Evolutionary conservation across 768 basidiomycete genomes (phyloP).

Genomic region (Boletus bicolor): DNA sequence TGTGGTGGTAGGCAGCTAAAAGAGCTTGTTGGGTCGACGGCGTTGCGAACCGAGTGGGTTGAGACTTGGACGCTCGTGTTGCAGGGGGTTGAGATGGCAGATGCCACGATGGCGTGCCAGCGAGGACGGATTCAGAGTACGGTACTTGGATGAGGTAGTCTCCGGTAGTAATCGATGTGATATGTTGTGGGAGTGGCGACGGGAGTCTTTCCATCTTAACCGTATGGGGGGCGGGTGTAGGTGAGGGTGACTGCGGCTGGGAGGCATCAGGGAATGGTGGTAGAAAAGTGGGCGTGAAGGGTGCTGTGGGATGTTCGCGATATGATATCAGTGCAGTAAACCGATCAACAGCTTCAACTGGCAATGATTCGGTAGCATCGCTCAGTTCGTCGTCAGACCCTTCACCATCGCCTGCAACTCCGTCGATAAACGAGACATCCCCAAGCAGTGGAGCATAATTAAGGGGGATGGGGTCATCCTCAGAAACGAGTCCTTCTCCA

Average conservation of each 20-base stretch:
- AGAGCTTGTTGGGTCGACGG: constrained; percentile 64
- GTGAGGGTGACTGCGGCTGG: constrained; percentile 31
- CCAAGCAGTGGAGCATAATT: constrained; percentile 40
- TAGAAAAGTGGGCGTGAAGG: constrained; percentile 30
- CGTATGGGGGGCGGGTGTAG: constrained; percentile 34
- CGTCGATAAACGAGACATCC: constrained; percentile 5
- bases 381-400: constrained; percentile 29
- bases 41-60: constrained; percentile 37
- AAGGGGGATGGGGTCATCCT: constrained; percentile 55
- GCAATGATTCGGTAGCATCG: constrained; percentile 4
- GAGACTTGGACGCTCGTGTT: constrained; percentile 17
- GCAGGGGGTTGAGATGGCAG: constrained; percentile 45
- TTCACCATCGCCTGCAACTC: constrained; percentile 32
- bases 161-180: constrained; percentile 45
- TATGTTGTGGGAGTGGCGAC: constrained; percentile 45
- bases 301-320: constrained; percentile 34
- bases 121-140: constrained; percentile 69
- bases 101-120: constrained; percentile 65
- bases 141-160: constrained; percentile 73
- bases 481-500: constrained; percentile 52
- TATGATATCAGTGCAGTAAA: constrained; percentile 23
- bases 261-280: constrained; percentile 35
- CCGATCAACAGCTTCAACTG: constrained; percentile 19
- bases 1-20: constrained; percentile 70
- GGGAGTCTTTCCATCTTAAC: constrained; percentile 31